Evolutionary conservation across 306 rosid species (phyloP).

Genomic region (Prunus mira): DNA sequence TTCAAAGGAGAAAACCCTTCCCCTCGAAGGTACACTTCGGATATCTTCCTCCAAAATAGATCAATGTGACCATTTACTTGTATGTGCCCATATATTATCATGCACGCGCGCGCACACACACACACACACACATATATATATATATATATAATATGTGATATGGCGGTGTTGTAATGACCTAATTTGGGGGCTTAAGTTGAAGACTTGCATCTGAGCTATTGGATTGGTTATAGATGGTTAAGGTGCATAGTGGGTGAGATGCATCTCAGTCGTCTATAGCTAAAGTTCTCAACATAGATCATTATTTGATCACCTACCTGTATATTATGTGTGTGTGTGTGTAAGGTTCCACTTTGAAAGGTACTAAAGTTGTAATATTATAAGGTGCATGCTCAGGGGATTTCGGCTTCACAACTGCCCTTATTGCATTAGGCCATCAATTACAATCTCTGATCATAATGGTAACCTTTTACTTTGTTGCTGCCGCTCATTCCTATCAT

Average conservation of each 20-base stretch:
- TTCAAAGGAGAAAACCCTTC: slow-evolving; percentile 72
- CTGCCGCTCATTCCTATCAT: background rate
- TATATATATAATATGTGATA: background rate
- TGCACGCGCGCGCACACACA: too few relatives aligned
- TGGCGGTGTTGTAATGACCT: background rate
- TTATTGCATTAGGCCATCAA: slow-evolving; percentile 78
- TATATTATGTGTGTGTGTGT: background rate
- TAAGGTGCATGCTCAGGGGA: slow-evolving; percentile 96
- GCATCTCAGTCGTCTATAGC: background rate
- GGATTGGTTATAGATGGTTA: background rate
- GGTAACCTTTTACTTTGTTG: slow-evolving; percentile 38
- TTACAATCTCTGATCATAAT: slow-evolving; percentile 76
- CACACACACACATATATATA: too few relatives aligned
- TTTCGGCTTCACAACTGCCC: slow-evolving; percentile 93
- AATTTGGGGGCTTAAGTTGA: background rate
- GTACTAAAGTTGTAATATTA: slow-evolving; percentile 6
- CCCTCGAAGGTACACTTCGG: slow-evolving; percentile 59
- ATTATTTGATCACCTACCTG: background rate
- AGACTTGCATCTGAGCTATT: background rate
- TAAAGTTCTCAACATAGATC: background rate
- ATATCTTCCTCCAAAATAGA: slow-evolving; percentile 10
- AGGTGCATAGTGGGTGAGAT: background rate
- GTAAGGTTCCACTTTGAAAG: background rate
- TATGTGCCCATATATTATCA: background rate
- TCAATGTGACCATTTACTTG: slow-evolving; percentile 1